Conservation (phyloP, 1,284 basidiomycete species). For the Sporisorium exsertum region DNA sequence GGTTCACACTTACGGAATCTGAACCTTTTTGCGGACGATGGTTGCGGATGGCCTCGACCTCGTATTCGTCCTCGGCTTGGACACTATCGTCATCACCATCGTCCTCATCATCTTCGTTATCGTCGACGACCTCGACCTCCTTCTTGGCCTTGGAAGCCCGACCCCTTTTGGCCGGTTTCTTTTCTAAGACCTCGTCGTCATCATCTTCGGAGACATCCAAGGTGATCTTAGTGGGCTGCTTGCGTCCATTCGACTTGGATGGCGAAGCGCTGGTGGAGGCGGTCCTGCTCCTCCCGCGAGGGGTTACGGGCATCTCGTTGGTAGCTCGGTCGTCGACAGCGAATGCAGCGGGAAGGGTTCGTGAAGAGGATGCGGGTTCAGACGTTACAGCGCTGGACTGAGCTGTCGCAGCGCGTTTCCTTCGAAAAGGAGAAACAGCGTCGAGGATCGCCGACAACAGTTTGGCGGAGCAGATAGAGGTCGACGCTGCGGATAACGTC, state of each 20-base stretch:
- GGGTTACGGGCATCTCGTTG: constrained; percentile 19
- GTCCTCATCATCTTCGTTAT: constrained; percentile 24
- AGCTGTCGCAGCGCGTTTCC: constrained; percentile 18
- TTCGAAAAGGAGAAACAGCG: constrained; percentile 24
- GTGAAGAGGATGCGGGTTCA: background rate
- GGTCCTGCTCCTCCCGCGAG: constrained; percentile 24
- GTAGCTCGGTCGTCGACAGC: background rate
- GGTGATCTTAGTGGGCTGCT: constrained; percentile 1
- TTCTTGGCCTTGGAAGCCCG: constrained; percentile 14
- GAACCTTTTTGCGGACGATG: constrained; percentile 26
- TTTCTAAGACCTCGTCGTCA: constrained; percentile 11
- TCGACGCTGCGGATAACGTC: constrained; percentile 4
- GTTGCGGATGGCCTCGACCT: constrained; percentile 38
- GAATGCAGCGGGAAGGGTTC: background rate
- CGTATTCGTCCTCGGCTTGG: constrained; percentile 38
- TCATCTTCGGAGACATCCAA: constrained; percentile 35
- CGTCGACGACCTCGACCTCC: constrained; percentile 12
- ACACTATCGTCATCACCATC: constrained; percentile 23
- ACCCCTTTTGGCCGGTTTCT: constrained; percentile 5
- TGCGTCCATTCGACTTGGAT: constrained; percentile 25
- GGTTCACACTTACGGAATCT: constrained; percentile 18
- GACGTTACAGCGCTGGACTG: background rate
- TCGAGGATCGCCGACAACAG: constrained; percentile 26
- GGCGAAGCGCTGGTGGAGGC: constrained; percentile 30
- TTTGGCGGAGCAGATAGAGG: constrained; percentile 6